These are phyloP conservation scores for Erythrophleum ivorense DNA, from an alignment of 331 rosid genomes.

Conservation along the genomic window DNA sequence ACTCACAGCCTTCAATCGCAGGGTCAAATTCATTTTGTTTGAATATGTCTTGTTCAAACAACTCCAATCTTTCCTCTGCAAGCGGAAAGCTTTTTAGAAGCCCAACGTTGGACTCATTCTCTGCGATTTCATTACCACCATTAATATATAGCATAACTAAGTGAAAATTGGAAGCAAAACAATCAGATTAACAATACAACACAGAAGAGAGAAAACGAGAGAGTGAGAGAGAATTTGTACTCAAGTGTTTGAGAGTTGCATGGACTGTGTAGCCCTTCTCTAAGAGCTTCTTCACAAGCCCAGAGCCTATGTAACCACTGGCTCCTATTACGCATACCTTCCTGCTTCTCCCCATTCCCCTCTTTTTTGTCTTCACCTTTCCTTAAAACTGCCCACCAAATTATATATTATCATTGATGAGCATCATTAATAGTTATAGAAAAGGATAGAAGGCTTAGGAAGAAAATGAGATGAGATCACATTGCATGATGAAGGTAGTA, in stretches of 20 bases:
- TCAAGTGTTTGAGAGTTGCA: constrained; percentile 47
- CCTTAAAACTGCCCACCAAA: no score
- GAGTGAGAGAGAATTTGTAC: constrained; percentile 1
- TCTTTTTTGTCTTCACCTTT: no score
- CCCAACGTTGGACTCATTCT: constrained; percentile 46
- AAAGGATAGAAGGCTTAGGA: no score
- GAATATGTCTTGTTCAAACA: constrained; percentile 60
- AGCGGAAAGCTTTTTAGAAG: constrained; percentile 56
- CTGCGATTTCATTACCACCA: constrained; percentile 23
- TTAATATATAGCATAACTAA: no score
- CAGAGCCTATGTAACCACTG: constrained; percentile 50
- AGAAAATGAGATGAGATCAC: no score
- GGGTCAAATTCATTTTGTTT: constrained; percentile 42
- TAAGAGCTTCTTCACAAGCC: constrained; percentile 53
- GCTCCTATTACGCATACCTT: constrained; percentile 62
- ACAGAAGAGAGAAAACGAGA: neutral
- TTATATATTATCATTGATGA: no score
- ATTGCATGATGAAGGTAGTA: no score
- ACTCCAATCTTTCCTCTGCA: constrained; percentile 39
- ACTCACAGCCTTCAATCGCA: constrained; percentile 59
- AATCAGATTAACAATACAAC: neutral
- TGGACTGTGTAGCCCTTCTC: constrained; percentile 53
- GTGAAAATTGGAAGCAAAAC: no score
- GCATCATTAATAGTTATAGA: no score
- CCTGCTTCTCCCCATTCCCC: constrained; percentile 23